phyloP scores from a whole-genome alignment of 2,329 filamentous ascomycete genomes.

The Trichoderma harzianum region DNA sequence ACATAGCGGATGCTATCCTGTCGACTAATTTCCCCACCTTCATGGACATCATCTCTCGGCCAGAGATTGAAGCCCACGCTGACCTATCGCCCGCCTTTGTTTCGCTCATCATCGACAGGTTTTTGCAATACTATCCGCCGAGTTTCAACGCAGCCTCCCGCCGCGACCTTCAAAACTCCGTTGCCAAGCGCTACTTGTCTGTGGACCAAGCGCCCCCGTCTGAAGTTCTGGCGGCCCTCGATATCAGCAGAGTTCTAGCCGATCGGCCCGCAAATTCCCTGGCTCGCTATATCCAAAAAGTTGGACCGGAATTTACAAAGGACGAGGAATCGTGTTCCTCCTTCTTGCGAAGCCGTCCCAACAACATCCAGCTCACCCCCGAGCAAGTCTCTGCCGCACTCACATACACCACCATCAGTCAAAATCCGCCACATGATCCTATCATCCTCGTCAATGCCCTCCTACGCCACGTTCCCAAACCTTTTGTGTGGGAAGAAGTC shows the following conservation, averaged over 20 bases:
- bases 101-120: slow-evolving; percentile 76
- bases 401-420: slow-evolving; percentile 61
- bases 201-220: slow-evolving; percentile 64
- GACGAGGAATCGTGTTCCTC: slow-evolving; percentile 65
- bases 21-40: slow-evolving; percentile 76
- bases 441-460: slow-evolving; percentile 59
- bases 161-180: slow-evolving; percentile 64
- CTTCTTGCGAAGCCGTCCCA: slow-evolving; percentile 52
- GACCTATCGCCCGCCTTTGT: slow-evolving; percentile 68
- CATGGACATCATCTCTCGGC: slow-evolving; percentile 68
- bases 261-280: slow-evolving; percentile 56
- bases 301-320: slow-evolving; percentile 70
- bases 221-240: slow-evolving; percentile 66
- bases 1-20: slow-evolving; percentile 80
- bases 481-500: slow-evolving; percentile 69
- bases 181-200: slow-evolving; percentile 65
- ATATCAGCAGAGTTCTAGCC: slow-evolving; percentile 63
- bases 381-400: slow-evolving; percentile 80
- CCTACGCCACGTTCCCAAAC: slow-evolving; percentile 57
- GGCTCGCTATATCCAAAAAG: slow-evolving; percentile 67
- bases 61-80: slow-evolving; percentile 60
- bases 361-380: slow-evolving; percentile 64
- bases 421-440: slow-evolving; percentile 52
- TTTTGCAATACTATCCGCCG: slow-evolving; percentile 81
- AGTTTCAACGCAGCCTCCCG: slow-evolving; percentile 77